Evolutionary conservation across 2,329 filamentous ascomycete genomes (phyloP).

Genomic region (Penicillium janthinellum): DNA sequence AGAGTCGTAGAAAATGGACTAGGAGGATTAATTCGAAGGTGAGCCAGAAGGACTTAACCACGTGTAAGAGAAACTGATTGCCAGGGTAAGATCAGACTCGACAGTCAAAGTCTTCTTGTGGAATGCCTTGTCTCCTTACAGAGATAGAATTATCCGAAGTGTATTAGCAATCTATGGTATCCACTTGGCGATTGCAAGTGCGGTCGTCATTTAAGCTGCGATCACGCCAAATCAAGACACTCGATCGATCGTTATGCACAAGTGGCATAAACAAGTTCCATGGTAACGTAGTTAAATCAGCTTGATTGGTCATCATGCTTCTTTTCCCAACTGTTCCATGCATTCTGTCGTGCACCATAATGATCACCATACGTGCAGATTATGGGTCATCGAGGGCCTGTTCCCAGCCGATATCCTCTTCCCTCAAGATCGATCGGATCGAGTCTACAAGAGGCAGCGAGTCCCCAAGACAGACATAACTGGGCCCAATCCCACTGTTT

Average conservation of each 20-base stretch:
- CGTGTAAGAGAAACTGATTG: too few species aligned
- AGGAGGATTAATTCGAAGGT: too few species aligned
- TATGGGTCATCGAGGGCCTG: not conserved
- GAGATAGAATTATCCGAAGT: not conserved
- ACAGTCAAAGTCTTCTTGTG: not conserved
- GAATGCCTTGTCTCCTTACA: not conserved
- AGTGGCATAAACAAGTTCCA: not conserved
- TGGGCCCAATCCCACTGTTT: too few species aligned
- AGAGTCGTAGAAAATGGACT: too few species aligned
- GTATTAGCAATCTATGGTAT: constrained; percentile 4
- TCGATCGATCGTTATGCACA: not conserved
- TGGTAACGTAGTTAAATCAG: not conserved
- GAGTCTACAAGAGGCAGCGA: not conserved
- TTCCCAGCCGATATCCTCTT: not conserved
- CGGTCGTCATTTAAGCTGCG: constrained; percentile 10
- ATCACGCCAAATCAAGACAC: constrained; percentile 15
- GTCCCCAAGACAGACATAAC: not conserved
- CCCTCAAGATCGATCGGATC: not conserved
- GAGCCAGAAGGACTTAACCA: too few species aligned
- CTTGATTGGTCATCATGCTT: not conserved
- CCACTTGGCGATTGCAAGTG: not conserved
- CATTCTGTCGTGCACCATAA: not conserved
- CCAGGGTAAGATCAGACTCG: not conserved
- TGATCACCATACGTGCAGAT: constrained; percentile 4
- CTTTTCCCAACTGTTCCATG: not conserved